Conservation (phyloP, 345 rosid genomes). For the Camelina neglecta region DNA sequence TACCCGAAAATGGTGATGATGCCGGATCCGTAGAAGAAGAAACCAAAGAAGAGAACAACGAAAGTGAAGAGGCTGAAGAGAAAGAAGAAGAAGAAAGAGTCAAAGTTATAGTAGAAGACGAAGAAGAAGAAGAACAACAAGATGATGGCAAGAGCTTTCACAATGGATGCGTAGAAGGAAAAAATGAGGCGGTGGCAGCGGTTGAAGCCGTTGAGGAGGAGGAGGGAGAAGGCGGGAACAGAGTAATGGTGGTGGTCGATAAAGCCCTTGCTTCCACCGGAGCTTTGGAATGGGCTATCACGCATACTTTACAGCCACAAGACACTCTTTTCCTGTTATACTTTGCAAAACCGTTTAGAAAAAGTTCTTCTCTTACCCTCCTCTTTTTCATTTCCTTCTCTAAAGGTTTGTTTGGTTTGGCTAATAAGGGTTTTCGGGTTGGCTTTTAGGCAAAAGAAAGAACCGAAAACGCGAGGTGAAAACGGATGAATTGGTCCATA, state of each 20-base stretch:
- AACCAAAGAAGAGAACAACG: constrained; percentile 10
- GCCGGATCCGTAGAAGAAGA: constrained; percentile 35
- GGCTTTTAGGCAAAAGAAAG: constrained; percentile 44
- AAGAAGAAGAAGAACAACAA: constrained; percentile 25
- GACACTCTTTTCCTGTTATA: constrained; percentile 68
- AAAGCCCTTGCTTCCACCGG: constrained; percentile 68
- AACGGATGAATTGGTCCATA: constrained; percentile 56
- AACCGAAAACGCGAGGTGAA: constrained; percentile 51
- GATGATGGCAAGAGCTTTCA: constrained; percentile 31
- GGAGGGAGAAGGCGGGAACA: constrained; percentile 48
- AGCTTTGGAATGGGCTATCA: constrained; percentile 89
- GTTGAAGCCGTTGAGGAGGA: constrained; percentile 25
- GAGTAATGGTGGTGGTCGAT: constrained; percentile 89
- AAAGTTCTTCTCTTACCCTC: constrained; percentile 46
- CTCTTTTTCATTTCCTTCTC: background rate
- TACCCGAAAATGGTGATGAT: constrained; percentile 42
- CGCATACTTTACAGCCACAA: constrained; percentile 65
- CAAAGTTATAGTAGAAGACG: constrained; percentile 18
- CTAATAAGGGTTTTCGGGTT: background rate
- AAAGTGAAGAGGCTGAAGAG: constrained; percentile 31
- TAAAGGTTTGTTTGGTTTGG: background rate
- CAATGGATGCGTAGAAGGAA: constrained; percentile 30
- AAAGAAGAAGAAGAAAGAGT: constrained; percentile 37
- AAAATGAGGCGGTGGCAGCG: constrained; percentile 21
- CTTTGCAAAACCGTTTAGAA: constrained; percentile 51